These are phyloP conservation scores for Gliomastix tumulicola DNA, from an alignment of 2,329 filamentous ascomycete genomes.

Conservation along the genomic window DNA sequence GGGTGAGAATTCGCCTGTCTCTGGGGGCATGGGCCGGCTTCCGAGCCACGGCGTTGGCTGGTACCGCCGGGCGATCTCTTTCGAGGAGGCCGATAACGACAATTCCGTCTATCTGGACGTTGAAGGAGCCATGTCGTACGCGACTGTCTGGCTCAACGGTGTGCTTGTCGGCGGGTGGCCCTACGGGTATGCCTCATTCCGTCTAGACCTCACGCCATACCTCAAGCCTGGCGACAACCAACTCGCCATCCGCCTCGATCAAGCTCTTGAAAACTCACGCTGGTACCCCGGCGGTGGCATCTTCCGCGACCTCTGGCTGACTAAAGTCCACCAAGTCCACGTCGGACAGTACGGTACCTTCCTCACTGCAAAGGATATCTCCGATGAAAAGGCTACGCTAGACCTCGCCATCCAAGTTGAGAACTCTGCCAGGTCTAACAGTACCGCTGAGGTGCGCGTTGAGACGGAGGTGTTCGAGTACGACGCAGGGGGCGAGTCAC, in stretches of 20 bases:
- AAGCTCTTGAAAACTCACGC: slow-evolving; percentile 34
- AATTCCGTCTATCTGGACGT: slow-evolving; percentile 37
- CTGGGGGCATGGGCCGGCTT: slow-evolving; percentile 31
- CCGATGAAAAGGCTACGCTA: slow-evolving; percentile 34
- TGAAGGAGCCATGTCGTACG: slow-evolving; percentile 46
- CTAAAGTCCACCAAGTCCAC: slow-evolving; percentile 35
- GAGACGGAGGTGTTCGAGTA: slow-evolving; percentile 3
- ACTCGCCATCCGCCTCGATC: slow-evolving; percentile 44
- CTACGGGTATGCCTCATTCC: slow-evolving; percentile 42
- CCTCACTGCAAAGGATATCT: slow-evolving; percentile 36
- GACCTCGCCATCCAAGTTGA: slow-evolving; percentile 36
- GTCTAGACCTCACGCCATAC: slow-evolving; percentile 39
- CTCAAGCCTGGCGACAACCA: slow-evolving; percentile 25
- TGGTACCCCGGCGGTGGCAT: slow-evolving; percentile 49
- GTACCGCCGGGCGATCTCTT: slow-evolving; percentile 35
- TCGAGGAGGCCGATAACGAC: slow-evolving; percentile 20
- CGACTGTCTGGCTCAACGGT: slow-evolving; percentile 44
- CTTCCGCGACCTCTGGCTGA: slow-evolving; percentile 49
- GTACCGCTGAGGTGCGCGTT: neutral
- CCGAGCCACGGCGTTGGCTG: slow-evolving; percentile 45
- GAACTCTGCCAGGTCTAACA: slow-evolving; percentile 18
- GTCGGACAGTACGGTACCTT: slow-evolving; percentile 43
- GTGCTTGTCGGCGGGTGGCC: slow-evolving; percentile 43
- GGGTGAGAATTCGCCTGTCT: slow-evolving; percentile 16
- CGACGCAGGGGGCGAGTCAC: neutral